Evolutionary conservation across 805 yeast genomes (phyloP), one percentile per base, ranked within the genome.

Genomic region (Pichia phayaonensis): DNA sequence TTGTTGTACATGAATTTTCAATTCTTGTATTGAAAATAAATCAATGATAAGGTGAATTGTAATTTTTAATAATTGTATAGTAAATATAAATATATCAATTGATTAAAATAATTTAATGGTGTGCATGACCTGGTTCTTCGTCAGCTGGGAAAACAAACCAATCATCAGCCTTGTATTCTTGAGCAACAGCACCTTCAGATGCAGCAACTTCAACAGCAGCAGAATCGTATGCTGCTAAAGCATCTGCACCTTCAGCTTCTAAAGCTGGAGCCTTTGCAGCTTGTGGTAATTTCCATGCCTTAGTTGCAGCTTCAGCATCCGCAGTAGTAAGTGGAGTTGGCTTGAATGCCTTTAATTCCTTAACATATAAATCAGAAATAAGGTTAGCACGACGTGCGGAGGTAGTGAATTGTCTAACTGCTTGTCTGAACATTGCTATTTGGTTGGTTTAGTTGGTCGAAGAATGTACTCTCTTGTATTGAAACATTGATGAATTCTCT

Each of bases 271-370:
- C 69, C 58, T 79, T 68, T 61, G 98, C 95, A 59, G 89, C 79
- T 56, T 77, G 69, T 62, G 98, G 98, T 56, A 81, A 73, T 54
- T 75, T 70, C 94, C 96, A 94, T 61, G 86, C 80, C 72, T 84
- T 82, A 60, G 90, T 92, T 58, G 84, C 77, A 57, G 81, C 78
- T 63, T 83, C 89, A 55, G 92, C 84, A 59, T 86, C 95, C 58
- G 79, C 74, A 53, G 86, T 80, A 52, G 85, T 72, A 49, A 84
- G 66, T 54, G 89, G 81, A 53, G 84, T 79, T 66, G 96, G 90
- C 77, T 90, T 89, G 82, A 87, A 90, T 55, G 81, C 80, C 75
- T 84, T 87, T 72, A 94, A 75, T 72, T 90, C 96, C 69, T 79
- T 81, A 65, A 92, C 72, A 76, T 90, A 90, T 61, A 90, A 79